Conservation (phyloP, 768 basidiomycete genomes). For the Psilocybe subaeruginosa region DNA sequence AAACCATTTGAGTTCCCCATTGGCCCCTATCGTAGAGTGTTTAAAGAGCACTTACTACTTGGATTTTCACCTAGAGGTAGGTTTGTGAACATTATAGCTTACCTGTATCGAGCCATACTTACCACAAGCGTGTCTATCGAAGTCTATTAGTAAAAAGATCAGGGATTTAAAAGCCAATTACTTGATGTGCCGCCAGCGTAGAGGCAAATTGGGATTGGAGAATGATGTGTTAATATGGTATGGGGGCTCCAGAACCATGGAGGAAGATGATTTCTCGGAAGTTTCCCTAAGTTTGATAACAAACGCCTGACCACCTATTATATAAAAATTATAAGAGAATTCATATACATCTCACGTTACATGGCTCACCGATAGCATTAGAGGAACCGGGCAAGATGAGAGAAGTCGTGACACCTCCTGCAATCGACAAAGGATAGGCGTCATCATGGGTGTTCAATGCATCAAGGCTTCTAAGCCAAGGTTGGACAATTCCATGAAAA, state of each 20-base stretch:
- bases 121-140: constrained; percentile 60
- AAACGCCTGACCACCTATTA: constrained; percentile 28
- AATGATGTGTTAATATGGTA: constrained; percentile 57
- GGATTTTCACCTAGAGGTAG: constrained; percentile 54
- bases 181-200: constrained; percentile 82
- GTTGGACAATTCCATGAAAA: constrained; percentile 43
- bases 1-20: too few relatives aligned
- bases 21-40: not conserved
- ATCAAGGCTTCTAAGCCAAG: constrained; percentile 77
- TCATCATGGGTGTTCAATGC: constrained; percentile 83
- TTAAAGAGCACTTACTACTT: constrained; percentile 40
- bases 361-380: constrained; percentile 58
- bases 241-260: constrained; percentile 79
- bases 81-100: not conserved
- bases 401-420: constrained; percentile 82
- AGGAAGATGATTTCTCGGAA: constrained; percentile 66
- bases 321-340: not conserved
- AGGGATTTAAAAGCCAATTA: constrained; percentile 21
- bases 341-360: not conserved
- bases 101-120: constrained; percentile 22
- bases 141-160: not conserved
- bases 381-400: constrained; percentile 77
- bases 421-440: constrained; percentile 66
- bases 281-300: constrained; percentile 81
- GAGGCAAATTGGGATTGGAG: constrained; percentile 45